Evolutionary conservation across 2,329 filamentous ascomycete genomes (phyloP), one percentile per base, ranked within the genome.

Genomic region (Aspergillus ochraceoroseus): DNA sequence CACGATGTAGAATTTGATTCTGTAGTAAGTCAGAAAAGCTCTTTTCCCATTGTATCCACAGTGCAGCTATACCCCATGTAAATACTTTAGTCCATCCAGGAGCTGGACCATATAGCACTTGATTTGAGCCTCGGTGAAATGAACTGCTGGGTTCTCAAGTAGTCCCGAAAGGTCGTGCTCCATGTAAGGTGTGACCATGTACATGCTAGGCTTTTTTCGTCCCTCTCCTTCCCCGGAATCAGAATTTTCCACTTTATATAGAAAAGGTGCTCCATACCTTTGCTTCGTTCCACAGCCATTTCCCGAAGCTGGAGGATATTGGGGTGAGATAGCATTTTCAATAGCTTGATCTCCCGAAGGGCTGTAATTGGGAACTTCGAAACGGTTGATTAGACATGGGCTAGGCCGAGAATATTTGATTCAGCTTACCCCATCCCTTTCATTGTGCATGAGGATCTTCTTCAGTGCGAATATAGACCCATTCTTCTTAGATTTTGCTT

Each of bases 121-220:
- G 66, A 96, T 94, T 63, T 96, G 89, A 3, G 87, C 77, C 58
- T 89, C 83, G 33, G 84, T 85, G 57, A 98, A 90, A 27, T 79
- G 77, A 26, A 98, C 89, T 5, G 83, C 81, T 7, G 90, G 90
- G 56, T 98, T 98, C 64, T 96, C 92, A 56, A 98, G 80, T 19
- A 98, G 79, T 30, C 92, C 92, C 6, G 90, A 94, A n/a, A 98
- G 76, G 67, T 98, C 92, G 67, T 98, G 92, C 56, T 96, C 89
- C 88, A 96, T 95, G 65, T 98, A 98, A 5, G 90, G 92, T 30
- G 83, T 95, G 36, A 94, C 90, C 92, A 98, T 98, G 68, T 96
- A 96, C 74, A 98, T 88, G 54, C 89, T 89, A 57, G 64, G 74
- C 67, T 70, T 77, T 65, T 86, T 88, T 53, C 83, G 78, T 65